Evolutionary conservation across 441 rosid genomes (phyloP).

Genomic region (Populus trichocarpa): DNA sequence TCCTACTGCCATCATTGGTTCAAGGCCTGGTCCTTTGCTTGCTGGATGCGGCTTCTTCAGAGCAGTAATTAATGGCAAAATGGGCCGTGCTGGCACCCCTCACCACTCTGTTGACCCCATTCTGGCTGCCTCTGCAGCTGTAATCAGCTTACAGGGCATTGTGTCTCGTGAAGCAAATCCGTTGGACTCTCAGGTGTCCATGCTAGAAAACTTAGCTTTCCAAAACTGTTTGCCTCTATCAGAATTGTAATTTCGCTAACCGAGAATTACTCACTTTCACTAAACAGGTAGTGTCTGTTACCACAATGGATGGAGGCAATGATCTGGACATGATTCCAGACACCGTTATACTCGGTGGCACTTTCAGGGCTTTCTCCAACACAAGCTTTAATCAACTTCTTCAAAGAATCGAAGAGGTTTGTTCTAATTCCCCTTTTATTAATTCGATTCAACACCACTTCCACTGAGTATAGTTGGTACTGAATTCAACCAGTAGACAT

Average conservation of each 20-base stretch:
- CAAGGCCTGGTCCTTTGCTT: constrained; percentile 79
- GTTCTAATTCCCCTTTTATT: not conserved
- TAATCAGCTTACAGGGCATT: constrained; percentile 75
- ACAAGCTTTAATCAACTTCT: constrained; percentile 61
- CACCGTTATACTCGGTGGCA: constrained; percentile 59
- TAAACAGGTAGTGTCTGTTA: constrained; percentile 75
- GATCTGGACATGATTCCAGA: constrained; percentile 46
- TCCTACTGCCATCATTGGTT: constrained; percentile 70
- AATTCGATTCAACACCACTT: not conserved
- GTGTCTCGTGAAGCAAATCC: constrained; percentile 94
- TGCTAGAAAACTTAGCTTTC: not conserved
- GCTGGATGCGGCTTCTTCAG: constrained; percentile 93
- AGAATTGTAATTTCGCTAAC: not conserved
- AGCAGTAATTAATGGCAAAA: constrained; percentile 47
- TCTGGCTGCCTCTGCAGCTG: constrained; percentile 71
- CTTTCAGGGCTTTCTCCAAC: constrained; percentile 83
- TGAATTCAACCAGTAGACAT: not conserved
- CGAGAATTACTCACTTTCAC: not conserved
- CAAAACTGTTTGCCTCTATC: not conserved
- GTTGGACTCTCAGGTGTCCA: constrained; percentile 60
- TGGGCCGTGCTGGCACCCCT: constrained; percentile 22
- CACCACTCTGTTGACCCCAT: constrained; percentile 42
- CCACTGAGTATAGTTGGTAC: not conserved
- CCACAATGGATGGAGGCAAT: constrained; percentile 64
- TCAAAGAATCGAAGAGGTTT: constrained; percentile 69